Base-by-base conservation (phyloP, 2,329 filamentous ascomycete species). In the Venturia nashicola region DNA sequence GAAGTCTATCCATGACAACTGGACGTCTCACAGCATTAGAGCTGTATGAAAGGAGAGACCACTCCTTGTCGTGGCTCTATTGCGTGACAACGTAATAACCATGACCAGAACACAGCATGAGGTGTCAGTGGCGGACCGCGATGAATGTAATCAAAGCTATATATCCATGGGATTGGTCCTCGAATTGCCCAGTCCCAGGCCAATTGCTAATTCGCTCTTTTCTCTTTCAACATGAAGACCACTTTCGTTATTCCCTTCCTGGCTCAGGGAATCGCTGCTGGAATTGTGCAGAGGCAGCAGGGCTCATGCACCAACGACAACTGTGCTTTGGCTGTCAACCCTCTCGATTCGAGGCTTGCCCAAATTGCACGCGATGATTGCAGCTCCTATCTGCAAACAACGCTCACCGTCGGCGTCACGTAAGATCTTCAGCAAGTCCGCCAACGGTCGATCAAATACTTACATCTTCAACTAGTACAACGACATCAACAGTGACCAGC, bases 91-190 rank as follows among this genome's bases (percentile, higher is more conserved):
- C 72, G 57, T 78, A 75, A 66, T 81, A 83, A 0, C 81, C 81
- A 0, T 74, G 77, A 18, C 76, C 74, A 2, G 80, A 82, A 0
- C 89, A 89, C 2, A 85, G 86, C 60, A 93, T 93, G 36, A 59
- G 32, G 55, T 14, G 5, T 59, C 55, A 39, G 11, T 7, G 36
- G 36, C n/a, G 39, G 27, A 60, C 39, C 5, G 36, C n/a, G 36
- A 40, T 42, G 42, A 34, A 42, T 34, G 2, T 27, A 3, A 18
- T 42, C 43, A 36, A 5, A 16, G 39, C 11, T 44, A 27, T 60
- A 44, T 16, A 60, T 44, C 27, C 8, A n/a, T 34, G n/a, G n/a
- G 39, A 23, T 23, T 1, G 11, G 12, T 27, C 6, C 14, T 40
- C 34, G 39, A 42, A 7, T 23, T 32, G 27, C 18, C 39, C 23